These are phyloP conservation scores for Leccinum variabile DNA, from an alignment of 1,284 basidiomycete species.

Conservation along the genomic window DNA sequence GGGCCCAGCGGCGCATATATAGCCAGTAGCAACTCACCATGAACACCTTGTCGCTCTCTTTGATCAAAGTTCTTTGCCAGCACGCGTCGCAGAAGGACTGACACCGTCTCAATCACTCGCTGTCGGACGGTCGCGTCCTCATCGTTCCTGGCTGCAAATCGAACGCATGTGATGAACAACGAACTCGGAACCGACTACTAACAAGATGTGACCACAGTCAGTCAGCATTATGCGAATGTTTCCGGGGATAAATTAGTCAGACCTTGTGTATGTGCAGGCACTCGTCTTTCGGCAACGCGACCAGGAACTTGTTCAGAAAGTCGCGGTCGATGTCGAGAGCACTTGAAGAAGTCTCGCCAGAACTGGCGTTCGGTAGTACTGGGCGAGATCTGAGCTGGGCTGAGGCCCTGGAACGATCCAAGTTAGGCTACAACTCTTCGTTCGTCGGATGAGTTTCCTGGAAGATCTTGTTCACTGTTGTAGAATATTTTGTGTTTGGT, in stretches of 20 bases:
- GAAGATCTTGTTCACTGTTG: too few species aligned
- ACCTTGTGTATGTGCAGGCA: constrained; percentile 48
- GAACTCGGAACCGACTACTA: constrained; percentile 54
- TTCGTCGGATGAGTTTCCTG: too few species aligned
- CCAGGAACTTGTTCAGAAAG: constrained; percentile 40
- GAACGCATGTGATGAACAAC: constrained; percentile 48
- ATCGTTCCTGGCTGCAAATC: constrained; percentile 27
- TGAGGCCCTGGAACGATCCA: too few species aligned
- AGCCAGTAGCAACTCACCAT: constrained; percentile 40
- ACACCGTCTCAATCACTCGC: constrained; percentile 45
- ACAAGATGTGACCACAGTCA: background rate
- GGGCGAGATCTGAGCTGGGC: constrained; percentile 16
- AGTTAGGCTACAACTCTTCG: too few species aligned
- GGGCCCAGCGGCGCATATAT: background rate
- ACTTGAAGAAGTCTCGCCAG: constrained; percentile 52
- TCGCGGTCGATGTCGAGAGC: constrained; percentile 49
- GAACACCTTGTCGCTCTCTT: constrained; percentile 56
- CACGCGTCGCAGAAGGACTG: constrained; percentile 45
- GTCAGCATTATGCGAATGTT: constrained; percentile 4
- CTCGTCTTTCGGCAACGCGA: constrained; percentile 39
- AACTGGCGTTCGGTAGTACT: constrained; percentile 41
- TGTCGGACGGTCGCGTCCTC: constrained; percentile 42
- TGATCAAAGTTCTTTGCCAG: constrained; percentile 55
- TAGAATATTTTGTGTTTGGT: too few species aligned
- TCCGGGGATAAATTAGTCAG: constrained; percentile 9